These are phyloP conservation scores for Rehmannia glutinosa DNA, from an alignment of 257 asterid species.

Conservation along the genomic window DNA sequence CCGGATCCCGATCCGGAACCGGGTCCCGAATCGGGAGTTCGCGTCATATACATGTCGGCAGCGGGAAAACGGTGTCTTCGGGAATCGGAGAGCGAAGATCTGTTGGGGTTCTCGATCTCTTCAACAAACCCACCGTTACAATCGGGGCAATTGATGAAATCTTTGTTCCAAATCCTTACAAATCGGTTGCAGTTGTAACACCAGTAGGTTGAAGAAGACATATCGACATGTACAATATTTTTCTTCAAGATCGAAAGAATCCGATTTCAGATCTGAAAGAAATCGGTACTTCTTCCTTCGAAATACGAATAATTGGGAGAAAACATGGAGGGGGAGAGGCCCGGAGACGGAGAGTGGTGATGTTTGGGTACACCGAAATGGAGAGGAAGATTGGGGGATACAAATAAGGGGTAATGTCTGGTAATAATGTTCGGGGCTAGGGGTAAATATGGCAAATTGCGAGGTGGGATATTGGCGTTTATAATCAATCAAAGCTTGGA, in stretches of 20 bases:
- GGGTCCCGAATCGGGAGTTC: slow-evolving; percentile 38
- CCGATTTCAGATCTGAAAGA: slow-evolving; percentile 14
- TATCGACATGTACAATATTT: background rate
- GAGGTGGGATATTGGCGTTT: too few species aligned
- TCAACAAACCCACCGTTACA: slow-evolving; percentile 71
- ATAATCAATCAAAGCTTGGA: too few species aligned
- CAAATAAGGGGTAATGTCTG: too few species aligned
- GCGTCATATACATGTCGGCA: slow-evolving; percentile 52
- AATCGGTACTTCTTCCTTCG: background rate
- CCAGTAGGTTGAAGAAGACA: slow-evolving; percentile 59
- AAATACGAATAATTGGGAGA: background rate
- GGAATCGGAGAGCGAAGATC: slow-evolving; percentile 52
- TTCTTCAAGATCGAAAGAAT: background rate
- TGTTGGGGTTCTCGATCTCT: slow-evolving; percentile 46
- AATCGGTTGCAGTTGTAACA: slow-evolving; percentile 71
- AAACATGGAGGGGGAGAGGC: background rate
- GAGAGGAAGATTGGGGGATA: too few species aligned
- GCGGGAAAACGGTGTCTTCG: slow-evolving; percentile 63
- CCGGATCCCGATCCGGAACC: slow-evolving; percentile 25
- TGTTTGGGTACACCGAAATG: too few species aligned
- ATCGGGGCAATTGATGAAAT: slow-evolving; percentile 62
- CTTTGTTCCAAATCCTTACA: slow-evolving; percentile 47
- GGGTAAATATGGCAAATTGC: too few species aligned
- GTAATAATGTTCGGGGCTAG: too few species aligned
- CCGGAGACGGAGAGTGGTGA: background rate